Base-by-base conservation (phyloP, 306 rosid genomes). In the Pterocarpus santalinus region DNA sequence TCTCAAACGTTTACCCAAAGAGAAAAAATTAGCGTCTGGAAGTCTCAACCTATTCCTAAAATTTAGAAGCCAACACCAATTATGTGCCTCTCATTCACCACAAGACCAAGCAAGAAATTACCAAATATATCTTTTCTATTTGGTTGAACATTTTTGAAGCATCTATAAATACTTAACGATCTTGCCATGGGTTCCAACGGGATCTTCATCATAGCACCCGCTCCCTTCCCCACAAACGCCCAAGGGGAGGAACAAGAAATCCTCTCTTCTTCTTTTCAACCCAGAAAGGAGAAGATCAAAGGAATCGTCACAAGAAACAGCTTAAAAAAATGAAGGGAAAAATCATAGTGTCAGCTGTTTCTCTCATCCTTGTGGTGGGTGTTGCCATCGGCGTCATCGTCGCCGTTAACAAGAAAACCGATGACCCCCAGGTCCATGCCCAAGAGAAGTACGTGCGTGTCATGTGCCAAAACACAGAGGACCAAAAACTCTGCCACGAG, bases 361-460 rank as follows among this genome's bases (percentile, higher is more conserved):
- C 93, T 61, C 64, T 94, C 38, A 85, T 94, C 41, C 88, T 94
- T 0, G 87, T 92, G 1, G 94, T 92, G 1, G 97, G 97, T 2
- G 94, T 90, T 5, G 93, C 79, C 3, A 36, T 90, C 0, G 95
- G 92, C 0, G 82, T 88, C 2, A 86, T 87, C 0, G 89, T 90
- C 0, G 44, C 84, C 0, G 86, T 91, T 30, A 52, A 68, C 55
- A 83, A 28, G 8, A 83, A 72, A 14, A 16, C 3, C 3, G 69
- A 1, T 0, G 80, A 67, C 1, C 5, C 83, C 8, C 5, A 34
- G 2, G 1, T 52, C 69, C 6, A 81, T 1, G 4, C 87, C 2
- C 80, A 84, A 0, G 62, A 75, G 61, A 92, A 81, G 33, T 12
- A 71, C 0, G 85, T 94, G 0, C 34, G 16, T 0, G 3, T 55